Percentiles rank a stretch among this genome's conserved stretches.
These are phyloP conservation scores for Polyporus tsugae DNA, from an alignment of 1,284 basidiomycete species.

Conservation along the genomic window DNA sequence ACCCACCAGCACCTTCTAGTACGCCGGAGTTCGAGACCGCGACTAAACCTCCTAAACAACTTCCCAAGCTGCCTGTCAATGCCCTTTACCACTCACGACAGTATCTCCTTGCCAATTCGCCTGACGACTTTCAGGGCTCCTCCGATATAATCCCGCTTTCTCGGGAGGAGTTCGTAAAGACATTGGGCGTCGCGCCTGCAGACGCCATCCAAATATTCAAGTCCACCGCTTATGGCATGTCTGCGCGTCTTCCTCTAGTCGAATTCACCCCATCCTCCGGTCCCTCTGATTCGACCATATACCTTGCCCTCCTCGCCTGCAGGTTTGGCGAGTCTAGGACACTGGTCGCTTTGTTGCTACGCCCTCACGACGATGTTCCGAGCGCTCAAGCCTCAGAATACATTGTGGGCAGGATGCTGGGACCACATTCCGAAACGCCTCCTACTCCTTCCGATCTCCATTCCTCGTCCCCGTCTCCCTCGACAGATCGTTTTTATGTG, in stretches of 20 bases:
- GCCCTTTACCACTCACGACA: neutral
- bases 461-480: neutral
- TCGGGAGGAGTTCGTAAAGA: neutral
- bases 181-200: neutral
- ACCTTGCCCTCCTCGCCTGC: constrained; percentile 4
- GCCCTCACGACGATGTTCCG: neutral
- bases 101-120: neutral
- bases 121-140: neutral
- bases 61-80: neutral
- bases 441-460: neutral
- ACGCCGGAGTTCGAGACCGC: neutral
- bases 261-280: neutral
- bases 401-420: neutral
- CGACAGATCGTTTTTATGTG: neutral
- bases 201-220: neutral
- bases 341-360: neutral
- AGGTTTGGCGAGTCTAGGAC: neutral
- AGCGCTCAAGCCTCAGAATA: neutral
- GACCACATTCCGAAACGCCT: neutral
- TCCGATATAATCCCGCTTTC: neutral
- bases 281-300: neutral
- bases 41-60: neutral
- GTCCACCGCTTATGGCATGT: neutral
- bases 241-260: neutral
- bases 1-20: neutral